Conservation (phyloP, 257 asterid species). For the Penstemon newberryi region DNA sequence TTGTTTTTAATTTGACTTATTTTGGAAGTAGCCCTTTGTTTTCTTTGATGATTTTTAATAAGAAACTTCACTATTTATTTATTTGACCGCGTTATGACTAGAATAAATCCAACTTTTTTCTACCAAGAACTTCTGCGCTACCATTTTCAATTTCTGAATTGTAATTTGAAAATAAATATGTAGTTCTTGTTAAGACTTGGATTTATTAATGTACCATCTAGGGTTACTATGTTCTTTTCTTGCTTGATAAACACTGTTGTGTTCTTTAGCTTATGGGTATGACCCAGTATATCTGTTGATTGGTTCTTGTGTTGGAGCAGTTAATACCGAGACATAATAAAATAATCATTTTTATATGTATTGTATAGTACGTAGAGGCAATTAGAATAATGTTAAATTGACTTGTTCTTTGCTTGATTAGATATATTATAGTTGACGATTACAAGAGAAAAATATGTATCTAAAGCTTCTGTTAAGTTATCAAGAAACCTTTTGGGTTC, state of each 20-base stretch:
- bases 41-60: too few relatives aligned
- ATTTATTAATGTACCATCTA: too few relatives aligned
- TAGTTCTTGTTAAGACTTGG: not conserved
- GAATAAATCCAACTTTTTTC: too few relatives aligned
- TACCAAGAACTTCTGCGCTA: too few relatives aligned
- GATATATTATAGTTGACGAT: constrained; percentile 39
- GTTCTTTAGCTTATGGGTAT: not conserved
- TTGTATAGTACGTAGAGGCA: not conserved
- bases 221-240: not conserved
- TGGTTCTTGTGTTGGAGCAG: not conserved
- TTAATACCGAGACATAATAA: not conserved
- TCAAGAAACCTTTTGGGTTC: constrained; percentile 12
- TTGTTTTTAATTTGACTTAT: too few relatives aligned
- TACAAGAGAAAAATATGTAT: not conserved
- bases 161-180: too few relatives aligned
- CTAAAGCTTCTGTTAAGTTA: not conserved
- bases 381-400: constrained; percentile 32
- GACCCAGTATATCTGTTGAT: constrained; percentile 5
- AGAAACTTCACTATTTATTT: too few relatives aligned
- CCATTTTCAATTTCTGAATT: too few relatives aligned
- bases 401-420: constrained; percentile 42
- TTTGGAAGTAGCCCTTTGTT: too few relatives aligned
- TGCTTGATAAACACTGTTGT: not conserved
- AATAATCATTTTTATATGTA: constrained; percentile 14
- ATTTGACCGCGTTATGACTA: too few relatives aligned